Evolutionary conservation across 441 rosid species (phyloP), one percentile per base, ranked within the genome.

Genomic region (Theobroma grandiflorum): DNA sequence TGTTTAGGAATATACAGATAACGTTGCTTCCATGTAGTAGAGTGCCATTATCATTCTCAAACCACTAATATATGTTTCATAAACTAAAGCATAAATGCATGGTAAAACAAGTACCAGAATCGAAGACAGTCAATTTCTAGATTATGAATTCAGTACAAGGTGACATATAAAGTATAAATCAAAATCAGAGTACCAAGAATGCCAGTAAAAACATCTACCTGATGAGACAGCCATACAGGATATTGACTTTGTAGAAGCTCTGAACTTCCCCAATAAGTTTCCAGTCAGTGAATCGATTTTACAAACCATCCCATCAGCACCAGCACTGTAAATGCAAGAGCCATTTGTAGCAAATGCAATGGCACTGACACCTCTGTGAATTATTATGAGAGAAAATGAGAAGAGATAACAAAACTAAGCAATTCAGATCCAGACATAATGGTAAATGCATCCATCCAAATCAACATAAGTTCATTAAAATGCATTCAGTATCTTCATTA

Each of bases 341-440:
- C 89, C 93, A 71, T 80, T 85, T 4, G 84, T 71, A 69, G 98
- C 90, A 87, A 91, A 94, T 59, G 98, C 90, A 85, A 97, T 84
- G 73, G 97, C 90, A 87, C 87, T 88, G 62, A 94, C 98, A 72
- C 99, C 98, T 89, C 99, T 97, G 95, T 89, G 85, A 43, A 82
- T 83, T 31, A 72, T 66, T 80, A 57, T 72, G 64, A 43, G 57
- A 77, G 70, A 81, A 58, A 49, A 78, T 57, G 37, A 78, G 12
- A 61, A 61, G 42, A 42, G 78, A 26, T 8, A 42, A 76, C 22
- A 64, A 65, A 22, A 49, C 58, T 62, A 59, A 65, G 61, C 72
- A 50, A 69, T 58, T 14, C 14, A 45, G 58, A 77, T 70, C 6
- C 4, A 10, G 18, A 81, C 69, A 18, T 15, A 66, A 65, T 15